Evolutionary conservation across 352 stramenopile species (phyloP), one percentile per base, ranked within the genome.

Genomic region (Thalassiosira delicatula): DNA sequence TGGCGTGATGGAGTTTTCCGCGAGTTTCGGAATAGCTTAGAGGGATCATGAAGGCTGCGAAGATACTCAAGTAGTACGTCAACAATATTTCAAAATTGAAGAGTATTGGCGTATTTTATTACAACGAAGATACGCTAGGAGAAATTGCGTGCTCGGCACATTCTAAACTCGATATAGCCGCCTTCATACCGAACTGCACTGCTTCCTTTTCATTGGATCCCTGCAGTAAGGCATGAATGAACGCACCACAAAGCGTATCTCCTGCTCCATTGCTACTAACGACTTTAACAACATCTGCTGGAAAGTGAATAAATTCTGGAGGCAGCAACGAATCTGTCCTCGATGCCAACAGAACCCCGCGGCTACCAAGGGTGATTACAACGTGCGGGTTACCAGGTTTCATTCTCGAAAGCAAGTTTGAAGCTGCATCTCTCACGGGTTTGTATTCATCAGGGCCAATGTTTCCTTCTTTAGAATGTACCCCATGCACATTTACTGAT

Each of bases 221-320:
- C 33, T 86, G 32, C 17, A 91, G 65, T 57, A 90, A 66, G 12
- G 85, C 81, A 70, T 89, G 70, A 56, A 92, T 81, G 54, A 92
- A 91, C 4, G 83, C 82, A n/a, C 85, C 87, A 57, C 61, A 83
- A 23, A 92, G 62, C 32, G 83, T 87, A 80, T 92, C 87, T 54
- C 87, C 87, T 12, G 87, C 82, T 25, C 87, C 87, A 66, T 89
- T 91, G 35, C 73, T 83, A 73, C 87, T 91, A 53, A 91, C 60
- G 12, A 54, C 37, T 65, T 76, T 9, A 30, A 85, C 40, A 51
- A 27, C 4, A 29, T 76, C 49, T 37, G 71, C 79, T 51, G 77
- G 81, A 69, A 90, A 88, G 23, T 88, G 60, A 19, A n/a, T 60
- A 23, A 81, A 84, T 9, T 81, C 19, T 40, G 63, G 46, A 75